phyloP scores from a whole-genome alignment of 306 rosid genomes.

The Lathyrus sativus region DNA sequence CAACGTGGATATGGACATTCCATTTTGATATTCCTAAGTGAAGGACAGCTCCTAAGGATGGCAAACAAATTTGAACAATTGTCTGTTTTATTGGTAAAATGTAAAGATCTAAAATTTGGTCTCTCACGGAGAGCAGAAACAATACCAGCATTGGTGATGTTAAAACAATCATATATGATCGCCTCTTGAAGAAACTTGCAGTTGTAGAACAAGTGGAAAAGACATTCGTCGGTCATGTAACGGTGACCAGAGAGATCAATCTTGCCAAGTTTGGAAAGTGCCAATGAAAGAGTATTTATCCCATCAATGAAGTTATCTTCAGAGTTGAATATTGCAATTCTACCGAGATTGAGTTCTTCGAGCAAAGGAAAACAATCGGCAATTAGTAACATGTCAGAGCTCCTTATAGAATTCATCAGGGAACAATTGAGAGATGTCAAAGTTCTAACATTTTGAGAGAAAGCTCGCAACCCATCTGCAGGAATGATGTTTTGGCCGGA shows the following conservation, averaged over 20 bases:
- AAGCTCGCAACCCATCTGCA: slow-evolving; percentile 32
- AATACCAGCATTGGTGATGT: slow-evolving; percentile 48
- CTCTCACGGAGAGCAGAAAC: slow-evolving; percentile 41
- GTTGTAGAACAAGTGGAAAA: slow-evolving; percentile 15
- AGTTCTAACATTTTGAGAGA: slow-evolving; percentile 33
- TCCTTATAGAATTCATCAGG: background rate
- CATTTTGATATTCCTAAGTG: background rate
- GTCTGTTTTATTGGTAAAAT: slow-evolving; percentile 19
- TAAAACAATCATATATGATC: slow-evolving; percentile 39
- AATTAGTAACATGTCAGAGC: slow-evolving; percentile 40
- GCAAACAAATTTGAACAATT: too few species aligned
- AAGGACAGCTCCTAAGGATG: too few species aligned
- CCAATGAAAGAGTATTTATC: background rate
- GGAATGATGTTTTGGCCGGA: slow-evolving; percentile 32
- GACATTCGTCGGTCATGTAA: slow-evolving; percentile 44
- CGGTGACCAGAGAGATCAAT: slow-evolving; percentile 58
- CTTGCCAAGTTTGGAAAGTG: background rate
- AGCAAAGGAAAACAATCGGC: slow-evolving; percentile 51
- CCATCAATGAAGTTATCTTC: background rate
- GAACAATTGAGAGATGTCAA: background rate
- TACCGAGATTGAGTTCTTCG: slow-evolving; percentile 40
- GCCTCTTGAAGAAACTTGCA: slow-evolving; percentile 35
- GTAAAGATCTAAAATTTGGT: background rate
- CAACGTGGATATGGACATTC: too few species aligned
- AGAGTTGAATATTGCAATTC: too few species aligned